These are phyloP conservation scores for Fusarium ramigenum DNA, from an alignment of 2,329 filamentous ascomycete species.

Conservation along the genomic window DNA sequence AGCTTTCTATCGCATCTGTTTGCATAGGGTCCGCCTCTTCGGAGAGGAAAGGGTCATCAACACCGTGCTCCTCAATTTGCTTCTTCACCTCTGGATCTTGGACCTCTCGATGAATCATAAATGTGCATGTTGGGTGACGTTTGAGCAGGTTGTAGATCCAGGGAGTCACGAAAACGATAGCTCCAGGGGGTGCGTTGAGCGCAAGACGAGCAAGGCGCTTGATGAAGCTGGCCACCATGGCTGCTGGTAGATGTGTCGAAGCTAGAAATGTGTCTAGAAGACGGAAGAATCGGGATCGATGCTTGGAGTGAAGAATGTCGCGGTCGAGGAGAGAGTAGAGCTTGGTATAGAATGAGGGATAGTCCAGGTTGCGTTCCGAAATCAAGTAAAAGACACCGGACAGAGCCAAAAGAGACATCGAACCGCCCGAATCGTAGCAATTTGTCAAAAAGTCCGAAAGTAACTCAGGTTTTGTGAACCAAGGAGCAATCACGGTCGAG, in stretches of 20 bases:
- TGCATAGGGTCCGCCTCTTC: slow-evolving; percentile 83
- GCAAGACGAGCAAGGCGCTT: slow-evolving; percentile 88
- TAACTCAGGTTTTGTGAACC: slow-evolving; percentile 88
- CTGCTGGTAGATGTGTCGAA: slow-evolving; percentile 91
- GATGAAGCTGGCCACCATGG: slow-evolving; percentile 93
- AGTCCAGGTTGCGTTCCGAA: slow-evolving; percentile 92
- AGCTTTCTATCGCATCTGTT: slow-evolving; percentile 89
- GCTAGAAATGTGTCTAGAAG: slow-evolving; percentile 89
- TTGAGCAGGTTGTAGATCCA: slow-evolving; percentile 97
- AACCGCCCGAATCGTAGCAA: slow-evolving; percentile 87
- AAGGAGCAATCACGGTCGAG: slow-evolving; percentile 82
- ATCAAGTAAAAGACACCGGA: slow-evolving; percentile 97
- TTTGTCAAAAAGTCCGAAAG: slow-evolving; percentile 98
- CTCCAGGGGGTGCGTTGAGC: slow-evolving; percentile 88
- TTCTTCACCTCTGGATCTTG: slow-evolving; percentile 66
- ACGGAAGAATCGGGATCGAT: slow-evolving; percentile 92
- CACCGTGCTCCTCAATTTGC: slow-evolving; percentile 67
- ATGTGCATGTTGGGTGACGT: slow-evolving; percentile 88
- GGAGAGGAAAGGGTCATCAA: slow-evolving; percentile 79
- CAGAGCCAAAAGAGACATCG: slow-evolving; percentile 85
- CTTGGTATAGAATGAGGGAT: slow-evolving; percentile 92
- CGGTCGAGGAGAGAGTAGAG: slow-evolving; percentile 92
- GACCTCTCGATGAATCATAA: slow-evolving; percentile 89
- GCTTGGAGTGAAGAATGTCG: slow-evolving; percentile 89
- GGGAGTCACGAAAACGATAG: slow-evolving; percentile 87